These are phyloP conservation scores for Pseudocercospora fuligena DNA, from an alignment of 2,329 filamentous ascomycete genomes.

Conservation along the genomic window DNA sequence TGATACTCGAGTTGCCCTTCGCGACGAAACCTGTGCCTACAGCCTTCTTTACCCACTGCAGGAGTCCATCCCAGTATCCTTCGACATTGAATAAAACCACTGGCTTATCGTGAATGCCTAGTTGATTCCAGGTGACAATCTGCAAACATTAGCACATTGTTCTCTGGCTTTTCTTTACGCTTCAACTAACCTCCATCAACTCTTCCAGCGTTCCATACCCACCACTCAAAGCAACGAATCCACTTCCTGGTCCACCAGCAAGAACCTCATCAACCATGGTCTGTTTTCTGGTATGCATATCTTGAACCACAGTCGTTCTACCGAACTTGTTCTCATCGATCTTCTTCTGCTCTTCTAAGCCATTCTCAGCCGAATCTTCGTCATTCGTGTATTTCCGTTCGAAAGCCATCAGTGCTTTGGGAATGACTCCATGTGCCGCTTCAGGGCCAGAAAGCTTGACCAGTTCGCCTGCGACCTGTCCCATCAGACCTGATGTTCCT, in stretches of 20 bases:
- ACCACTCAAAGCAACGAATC: conserved; percentile 86
- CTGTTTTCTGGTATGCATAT: conserved; percentile 96
- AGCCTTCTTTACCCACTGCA: conserved; percentile 78
- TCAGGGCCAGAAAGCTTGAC: conserved; percentile 79
- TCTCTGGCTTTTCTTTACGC: neutral
- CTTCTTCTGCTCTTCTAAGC: conserved; percentile 44
- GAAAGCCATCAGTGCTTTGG: conserved; percentile 70
- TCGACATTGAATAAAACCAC: conserved; percentile 85
- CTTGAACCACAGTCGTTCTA: conserved; percentile 83
- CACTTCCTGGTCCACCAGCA: conserved; percentile 77
- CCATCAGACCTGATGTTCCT: conserved; percentile 93
- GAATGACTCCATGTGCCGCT: conserved; percentile 90
- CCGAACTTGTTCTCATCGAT: conserved; percentile 73
- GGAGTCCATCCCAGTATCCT: conserved; percentile 87
- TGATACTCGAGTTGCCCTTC: conserved; percentile 70
- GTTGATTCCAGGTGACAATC: conserved; percentile 81
- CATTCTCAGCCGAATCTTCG: conserved; percentile 31
- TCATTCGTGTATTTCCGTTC: conserved; percentile 44
- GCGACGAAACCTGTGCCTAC: conserved; percentile 79
- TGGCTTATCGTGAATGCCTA: conserved; percentile 83
- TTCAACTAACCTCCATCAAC: conserved; percentile 72
- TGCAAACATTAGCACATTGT: neutral
- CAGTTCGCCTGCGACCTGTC: conserved; percentile 85
- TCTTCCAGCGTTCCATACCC: conserved; percentile 97
- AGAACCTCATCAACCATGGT: conserved; percentile 91